A percentile compares a stretch with the other conserved stretches of the same genome.
Conservation (phyloP, 2,329 filamentous ascomycete species). For the Claviceps digitariae region DNA sequence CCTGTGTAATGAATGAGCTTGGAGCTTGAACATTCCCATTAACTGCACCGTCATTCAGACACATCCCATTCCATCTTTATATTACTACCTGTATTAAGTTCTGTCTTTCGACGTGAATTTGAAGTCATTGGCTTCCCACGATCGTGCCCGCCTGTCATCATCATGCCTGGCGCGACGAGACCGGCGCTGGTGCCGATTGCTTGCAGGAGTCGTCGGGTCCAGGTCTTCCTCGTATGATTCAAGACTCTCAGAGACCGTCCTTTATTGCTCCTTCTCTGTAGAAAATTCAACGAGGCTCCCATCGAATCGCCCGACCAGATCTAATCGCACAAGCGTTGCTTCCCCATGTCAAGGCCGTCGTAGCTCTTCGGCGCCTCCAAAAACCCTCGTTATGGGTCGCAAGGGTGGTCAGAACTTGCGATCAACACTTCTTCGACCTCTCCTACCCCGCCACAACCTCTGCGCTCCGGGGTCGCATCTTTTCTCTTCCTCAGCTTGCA, state of each 20-base stretch:
- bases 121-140: background rate
- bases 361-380: background rate
- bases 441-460: slow-evolving; percentile 32
- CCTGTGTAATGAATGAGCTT: slow-evolving; percentile 7
- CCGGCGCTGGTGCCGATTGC: too few species aligned
- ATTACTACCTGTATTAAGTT: slow-evolving; percentile 1
- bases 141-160: background rate
- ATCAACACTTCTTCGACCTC: slow-evolving; percentile 30
- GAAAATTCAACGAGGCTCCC: background rate
- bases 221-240: background rate
- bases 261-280: background rate
- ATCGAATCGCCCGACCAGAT: background rate
- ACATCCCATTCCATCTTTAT: background rate
- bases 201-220: too few species aligned
- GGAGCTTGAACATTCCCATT: background rate
- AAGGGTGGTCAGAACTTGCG: slow-evolving; percentile 18
- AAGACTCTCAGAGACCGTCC: background rate
- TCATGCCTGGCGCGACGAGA: background rate
- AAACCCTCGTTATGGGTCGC: slow-evolving; percentile 3
- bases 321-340: background rate
- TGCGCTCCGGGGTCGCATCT: slow-evolving; percentile 26
- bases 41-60: background rate
- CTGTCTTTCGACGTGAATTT: too few species aligned
- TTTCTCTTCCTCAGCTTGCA: slow-evolving; percentile 27
- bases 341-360: background rate